Base-by-base conservation (phyloP, 345 rosid genomes). In the Salix koriyanagi region DNA sequence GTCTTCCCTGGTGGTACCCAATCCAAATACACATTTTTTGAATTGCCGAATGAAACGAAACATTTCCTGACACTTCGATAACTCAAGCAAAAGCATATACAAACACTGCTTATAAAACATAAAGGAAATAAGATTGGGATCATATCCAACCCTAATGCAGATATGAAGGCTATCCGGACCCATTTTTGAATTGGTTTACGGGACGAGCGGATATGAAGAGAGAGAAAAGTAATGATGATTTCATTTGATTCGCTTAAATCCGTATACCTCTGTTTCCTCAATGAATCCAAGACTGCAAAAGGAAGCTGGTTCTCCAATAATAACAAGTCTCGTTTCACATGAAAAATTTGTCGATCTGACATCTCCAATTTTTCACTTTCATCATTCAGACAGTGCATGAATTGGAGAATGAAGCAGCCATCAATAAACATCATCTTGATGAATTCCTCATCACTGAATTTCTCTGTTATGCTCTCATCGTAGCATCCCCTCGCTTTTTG, bases 271-370 rank as follows among this genome's bases (percentile, higher is more conserved):
- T 26, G 4, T 9, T 3, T 10, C 32, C 65, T 61, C 64, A 82
- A 36, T 25, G 34, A 21, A 28, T 77, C n/a, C 4, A 84, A 73
- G 26, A 84, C 23, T 1, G 2, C 8, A 15, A 36, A 82, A 25
- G 85, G 87, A 14, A 79, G 48, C 30, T 84, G 81, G 25, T 82
- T 82, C 65, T 84, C 84, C 0, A 81, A 65, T 76, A 81, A 73
- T 48, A 84, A 67, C 65, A 84, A 28, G 39, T 84, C 87, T 18
- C 50, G 66, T 13, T 44, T 44, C 2, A 30, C 32, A 1, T 34
- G 74, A 18, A 69, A 65, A n/a, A 60, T 74, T 15, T 23, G 37
- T 21, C 11, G n/a, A 36, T 72, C 34, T 21, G 13, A 36, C 36
- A 71, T 69, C 5, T 64, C 46, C 13, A 77, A 10, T 0, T 25